A percentile compares a stretch with the other conserved stretches of the same genome.
Conservation (phyloP, 345 rosid genomes). For the Eucalyptus cladocalyx region DNA sequence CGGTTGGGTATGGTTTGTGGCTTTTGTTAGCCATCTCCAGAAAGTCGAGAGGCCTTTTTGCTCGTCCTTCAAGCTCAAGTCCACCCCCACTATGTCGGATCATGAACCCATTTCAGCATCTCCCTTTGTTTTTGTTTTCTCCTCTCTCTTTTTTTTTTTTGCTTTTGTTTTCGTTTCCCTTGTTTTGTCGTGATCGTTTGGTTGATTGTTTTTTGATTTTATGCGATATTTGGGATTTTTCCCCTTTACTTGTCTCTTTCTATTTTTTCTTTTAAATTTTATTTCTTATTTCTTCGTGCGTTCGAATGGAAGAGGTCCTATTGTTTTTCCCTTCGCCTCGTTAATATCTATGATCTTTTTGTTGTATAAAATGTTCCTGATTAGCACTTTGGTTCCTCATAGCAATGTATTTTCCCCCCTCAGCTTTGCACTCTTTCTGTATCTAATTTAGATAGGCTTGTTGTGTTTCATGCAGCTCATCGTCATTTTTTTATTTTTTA, state of each 20-base stretch:
- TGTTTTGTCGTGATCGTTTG: background rate
- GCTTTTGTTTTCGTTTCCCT: background rate
- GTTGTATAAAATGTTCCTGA: background rate
- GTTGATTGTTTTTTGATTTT: background rate
- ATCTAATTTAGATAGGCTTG: background rate
- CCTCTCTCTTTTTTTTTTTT: background rate
- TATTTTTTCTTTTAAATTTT: too few relatives aligned
- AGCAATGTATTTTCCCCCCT: background rate
- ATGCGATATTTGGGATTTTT: background rate
- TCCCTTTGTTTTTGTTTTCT: background rate
- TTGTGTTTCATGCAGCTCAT: background rate
- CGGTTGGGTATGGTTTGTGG: background rate
- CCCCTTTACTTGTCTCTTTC: background rate
- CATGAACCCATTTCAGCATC: background rate
- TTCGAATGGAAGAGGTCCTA: background rate
- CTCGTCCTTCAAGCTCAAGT: background rate
- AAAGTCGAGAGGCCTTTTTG: background rate
- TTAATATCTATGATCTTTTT: background rate
- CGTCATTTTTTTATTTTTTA: background rate
- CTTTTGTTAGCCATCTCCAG: background rate
- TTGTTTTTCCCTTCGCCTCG: background rate
- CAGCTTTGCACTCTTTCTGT: background rate
- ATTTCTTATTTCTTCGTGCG: background rate
- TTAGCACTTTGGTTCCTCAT: background rate
- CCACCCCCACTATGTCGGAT: background rate